Evolutionary conservation across 371 early-diverging fungal species (phyloP).

Genomic region (Coelomomyces lativittatus): DNA sequence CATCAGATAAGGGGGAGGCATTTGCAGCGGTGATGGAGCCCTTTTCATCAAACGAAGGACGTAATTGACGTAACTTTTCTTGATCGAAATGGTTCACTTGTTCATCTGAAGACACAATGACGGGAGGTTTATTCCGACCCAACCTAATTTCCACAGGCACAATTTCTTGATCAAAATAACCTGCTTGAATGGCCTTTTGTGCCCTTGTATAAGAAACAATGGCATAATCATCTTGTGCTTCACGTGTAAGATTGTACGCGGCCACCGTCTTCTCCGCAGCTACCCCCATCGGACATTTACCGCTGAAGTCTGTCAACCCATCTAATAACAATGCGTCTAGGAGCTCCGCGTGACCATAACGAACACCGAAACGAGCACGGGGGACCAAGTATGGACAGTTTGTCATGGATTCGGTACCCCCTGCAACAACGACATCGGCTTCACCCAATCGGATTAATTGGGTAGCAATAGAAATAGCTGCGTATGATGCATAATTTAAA

Average conservation of each 20-base stretch:
- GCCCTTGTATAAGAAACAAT: slow-evolving; percentile 70
- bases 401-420: slow-evolving; percentile 94
- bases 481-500: too few species aligned
- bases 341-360: slow-evolving; percentile 65
- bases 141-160: slow-evolving; percentile 65
- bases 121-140: slow-evolving; percentile 65
- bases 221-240: slow-evolving; percentile 72
- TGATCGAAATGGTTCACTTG: slow-evolving; percentile 47
- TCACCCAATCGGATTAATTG: slow-evolving; percentile 65
- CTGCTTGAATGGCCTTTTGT: slow-evolving; percentile 57
- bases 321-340: slow-evolving; percentile 78
- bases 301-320: slow-evolving; percentile 80
- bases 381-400: slow-evolving; percentile 83
- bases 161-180: slow-evolving; percentile 66
- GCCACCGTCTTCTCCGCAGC: slow-evolving; percentile 83
- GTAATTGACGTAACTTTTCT: slow-evolving; percentile 63
- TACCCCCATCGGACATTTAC: slow-evolving; percentile 70
- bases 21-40: slow-evolving; percentile 91
- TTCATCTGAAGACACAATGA: slow-evolving; percentile 58
- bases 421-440: slow-evolving; percentile 70
- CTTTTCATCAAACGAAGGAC: slow-evolving; percentile 68
- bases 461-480: slow-evolving; percentile 64
- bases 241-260: slow-evolving; percentile 59
- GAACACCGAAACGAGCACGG: slow-evolving; percentile 55
- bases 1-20: slow-evolving; percentile 80